Evolutionary conservation across 2,329 filamentous ascomycete species (phyloP), one percentile per base, ranked within the genome.

Genomic region (Alternaria incomplexa): DNA sequence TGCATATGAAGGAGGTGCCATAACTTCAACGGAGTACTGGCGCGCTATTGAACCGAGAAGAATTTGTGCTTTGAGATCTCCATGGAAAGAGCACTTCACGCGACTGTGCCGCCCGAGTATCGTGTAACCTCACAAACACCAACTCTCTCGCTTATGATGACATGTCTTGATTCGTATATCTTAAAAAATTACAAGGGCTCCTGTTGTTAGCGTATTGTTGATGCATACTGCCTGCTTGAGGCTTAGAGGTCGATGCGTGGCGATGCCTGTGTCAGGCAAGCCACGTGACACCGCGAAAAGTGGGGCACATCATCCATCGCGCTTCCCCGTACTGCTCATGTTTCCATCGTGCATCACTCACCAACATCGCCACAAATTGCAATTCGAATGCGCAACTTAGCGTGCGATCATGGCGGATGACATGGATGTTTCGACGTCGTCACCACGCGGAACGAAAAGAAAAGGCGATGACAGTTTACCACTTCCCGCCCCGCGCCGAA

Each of bases 401-500:
- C 17, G 6, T 15, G 10, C 15, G 32, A 63, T 12, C 5, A 79
- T 80, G 76, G 60, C 65, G 8, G 73, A 77, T 43, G 65, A 71
- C 0, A 79, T 77, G 73, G 73, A 79, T 1, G 55, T 73, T 20
- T 71, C 70, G 4, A 58, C 63, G 17, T 46, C 71, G 5, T 70
- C 74, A 44, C 77, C 77, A 15, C 76, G 76, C 12, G 78, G 75
- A 8, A 79, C 73, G 15, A 80, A 80, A 62, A 67, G 79, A 45
- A 79, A 78, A 63, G 76, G 72, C 51, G 77, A 80, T 46, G 76
- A 77, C 23, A 70, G 67, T 54, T 61, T 77, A 47, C 69, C 74
- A 36, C 73, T 77, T 61, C 71, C 76, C n/a, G 73, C 79, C 25
- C 81, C 79, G 43, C 79, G 82, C 55, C 76, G 84, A 28, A 87